phyloP scores from a whole-genome alignment of 352 stramenopile species.

The Globisporangium apiculatum region DNA sequence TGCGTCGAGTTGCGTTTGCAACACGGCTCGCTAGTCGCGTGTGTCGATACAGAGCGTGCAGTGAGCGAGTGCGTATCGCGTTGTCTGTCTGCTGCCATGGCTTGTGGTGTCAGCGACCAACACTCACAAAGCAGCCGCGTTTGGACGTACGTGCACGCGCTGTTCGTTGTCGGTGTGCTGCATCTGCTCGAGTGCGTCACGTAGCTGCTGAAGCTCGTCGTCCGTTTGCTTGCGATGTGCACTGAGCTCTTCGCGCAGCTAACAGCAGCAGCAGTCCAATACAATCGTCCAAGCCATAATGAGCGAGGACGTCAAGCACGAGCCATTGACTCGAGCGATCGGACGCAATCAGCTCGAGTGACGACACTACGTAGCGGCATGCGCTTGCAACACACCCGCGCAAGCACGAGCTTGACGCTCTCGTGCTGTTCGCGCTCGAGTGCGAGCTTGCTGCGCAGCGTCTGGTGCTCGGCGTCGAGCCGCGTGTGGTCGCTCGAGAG shows the following conservation, averaged over 20 bases:
- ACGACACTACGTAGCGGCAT: neutral
- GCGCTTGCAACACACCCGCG: neutral
- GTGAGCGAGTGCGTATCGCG: too few relatives aligned
- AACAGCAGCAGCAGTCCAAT: too few relatives aligned
- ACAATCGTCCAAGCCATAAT: too few relatives aligned
- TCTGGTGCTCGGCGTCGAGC: constrained; percentile 27
- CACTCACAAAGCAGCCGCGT: neutral
- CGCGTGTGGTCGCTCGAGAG: constrained; percentile 34
- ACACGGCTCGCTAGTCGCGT: constrained; percentile 3
- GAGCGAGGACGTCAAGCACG: too few relatives aligned
- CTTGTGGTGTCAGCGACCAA: neutral
- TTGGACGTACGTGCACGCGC: constrained; percentile 4
- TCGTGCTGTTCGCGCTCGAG: constrained; percentile 9
- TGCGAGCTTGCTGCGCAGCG: constrained; percentile 11
- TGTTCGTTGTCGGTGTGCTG: constrained; percentile 1
- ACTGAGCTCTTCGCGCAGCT: constrained; percentile 8
- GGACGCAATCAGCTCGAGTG: too few relatives aligned
- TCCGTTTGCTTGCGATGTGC: constrained; percentile 16
- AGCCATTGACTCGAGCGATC: too few relatives aligned
- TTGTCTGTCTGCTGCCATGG: too few relatives aligned
- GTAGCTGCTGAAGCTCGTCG: constrained; percentile 5
- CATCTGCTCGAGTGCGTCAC: constrained; percentile 1
- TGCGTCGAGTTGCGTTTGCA: constrained; percentile 12
- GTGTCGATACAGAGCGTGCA: too few relatives aligned
- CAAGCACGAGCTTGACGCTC: neutral